These are phyloP conservation scores for Acanthamoeba lugdunensis DNA, from an alignment of 208 protist species.

Conservation along the genomic window DNA sequence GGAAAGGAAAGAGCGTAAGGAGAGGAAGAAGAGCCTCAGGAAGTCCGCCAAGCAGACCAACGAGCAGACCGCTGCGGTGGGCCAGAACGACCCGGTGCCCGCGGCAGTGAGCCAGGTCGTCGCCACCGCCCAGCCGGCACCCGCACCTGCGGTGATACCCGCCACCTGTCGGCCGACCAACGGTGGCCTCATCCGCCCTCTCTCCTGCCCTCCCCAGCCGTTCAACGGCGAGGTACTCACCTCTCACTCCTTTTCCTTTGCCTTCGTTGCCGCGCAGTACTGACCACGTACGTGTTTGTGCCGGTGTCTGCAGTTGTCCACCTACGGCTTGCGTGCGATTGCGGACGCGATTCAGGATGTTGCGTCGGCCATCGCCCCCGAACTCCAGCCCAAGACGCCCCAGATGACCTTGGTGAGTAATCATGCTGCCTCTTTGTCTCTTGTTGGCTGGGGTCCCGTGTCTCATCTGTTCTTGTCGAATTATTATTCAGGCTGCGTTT, in stretches of 20 bases:
- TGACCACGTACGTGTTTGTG: neutral
- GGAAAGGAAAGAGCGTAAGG: slow-evolving; percentile 10
- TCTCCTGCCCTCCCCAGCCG: slow-evolving; percentile 13
- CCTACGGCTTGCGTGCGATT: slow-evolving; percentile 51
- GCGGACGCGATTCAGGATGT: slow-evolving; percentile 12
- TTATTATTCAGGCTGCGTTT: neutral
- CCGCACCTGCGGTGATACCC: neutral
- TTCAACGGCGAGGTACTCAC: slow-evolving; percentile 31
- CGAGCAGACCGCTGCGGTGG: neutral
- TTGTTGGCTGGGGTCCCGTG: neutral
- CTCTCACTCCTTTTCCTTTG: neutral
- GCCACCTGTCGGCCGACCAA: neutral
- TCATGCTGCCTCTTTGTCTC: neutral
- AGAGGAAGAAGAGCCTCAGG: slow-evolving; percentile 9
- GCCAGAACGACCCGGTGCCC: neutral
- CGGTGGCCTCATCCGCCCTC: neutral
- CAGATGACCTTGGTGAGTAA: slow-evolving; percentile 38
- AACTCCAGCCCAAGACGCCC: neutral
- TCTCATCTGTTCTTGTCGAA: neutral
- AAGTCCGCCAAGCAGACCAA: neutral
- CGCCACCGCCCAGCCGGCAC: neutral
- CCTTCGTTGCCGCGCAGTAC: neutral
- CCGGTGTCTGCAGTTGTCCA: neutral
- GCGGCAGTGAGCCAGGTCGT: neutral
- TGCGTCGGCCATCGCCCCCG: neutral